Conservation (phyloP, 179 eudicot genomes). For the Dionaea muscipula region DNA sequence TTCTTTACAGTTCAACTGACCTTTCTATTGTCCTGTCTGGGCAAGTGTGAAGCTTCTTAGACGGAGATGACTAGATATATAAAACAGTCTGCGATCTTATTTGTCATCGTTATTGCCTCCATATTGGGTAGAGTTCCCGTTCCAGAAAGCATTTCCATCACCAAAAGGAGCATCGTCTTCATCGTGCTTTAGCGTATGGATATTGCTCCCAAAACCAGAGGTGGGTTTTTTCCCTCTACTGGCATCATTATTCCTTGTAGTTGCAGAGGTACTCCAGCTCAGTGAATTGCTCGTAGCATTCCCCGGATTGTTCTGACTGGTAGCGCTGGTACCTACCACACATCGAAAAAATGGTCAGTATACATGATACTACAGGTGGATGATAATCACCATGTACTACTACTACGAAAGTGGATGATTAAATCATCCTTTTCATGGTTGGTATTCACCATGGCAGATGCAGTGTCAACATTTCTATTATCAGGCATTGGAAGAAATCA, state of each 20-base stretch:
- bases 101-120: conserved; percentile 27
- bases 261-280: conserved; percentile 10
- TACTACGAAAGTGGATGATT: too few relatives aligned
- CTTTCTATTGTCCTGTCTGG: too few relatives aligned
- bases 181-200: conserved; percentile 50
- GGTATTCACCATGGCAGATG: too few relatives aligned
- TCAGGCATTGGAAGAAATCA: too few relatives aligned
- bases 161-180: conserved; percentile 31
- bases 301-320: conserved; percentile 16
- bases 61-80: too few relatives aligned
- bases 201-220: conserved; percentile 36
- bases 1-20: too few relatives aligned
- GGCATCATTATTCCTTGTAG: conserved; percentile 12
- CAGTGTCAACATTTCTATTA: too few relatives aligned
- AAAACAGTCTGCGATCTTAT: neutral
- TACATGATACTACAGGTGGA: too few relatives aligned
- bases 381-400: too few relatives aligned
- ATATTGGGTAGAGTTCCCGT: conserved; percentile 52
- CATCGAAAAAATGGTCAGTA: neutral
- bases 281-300: conserved; percentile 13
- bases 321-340: conserved; percentile 27
- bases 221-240: conserved; percentile 15
- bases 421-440: too few relatives aligned
- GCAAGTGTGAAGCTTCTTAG: too few relatives aligned
- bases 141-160: conserved; percentile 47